Base-by-base conservation (phyloP, 2,329 filamentous ascomycete genomes). In the Aspergillus tanneri region DNA sequence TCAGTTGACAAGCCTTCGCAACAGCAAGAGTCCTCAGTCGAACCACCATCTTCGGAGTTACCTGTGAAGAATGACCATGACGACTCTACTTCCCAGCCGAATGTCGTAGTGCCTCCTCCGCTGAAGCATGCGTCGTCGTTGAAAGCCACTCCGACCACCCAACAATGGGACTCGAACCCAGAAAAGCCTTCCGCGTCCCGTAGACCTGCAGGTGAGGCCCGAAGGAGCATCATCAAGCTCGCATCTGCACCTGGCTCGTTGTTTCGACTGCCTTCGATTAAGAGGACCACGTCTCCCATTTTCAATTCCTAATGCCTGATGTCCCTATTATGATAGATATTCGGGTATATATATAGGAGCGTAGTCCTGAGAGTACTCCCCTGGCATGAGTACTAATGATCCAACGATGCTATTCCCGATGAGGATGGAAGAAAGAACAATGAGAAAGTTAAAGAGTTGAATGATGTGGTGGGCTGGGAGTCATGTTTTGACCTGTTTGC, bases 81-180 rank as follows among this genome's bases (percentile, higher is more conserved):
- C 27, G 49, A 50, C 12, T 51, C 49, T 10, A 46, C 54, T 11
- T 41, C 56, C 4, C 49, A 47, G 25, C 47, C 45, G 10, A 42
- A 51, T 27, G 54, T 59, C 9, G 38, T 57, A 16, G 47, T 57
- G 8, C 41, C 54, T 10, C 38, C 53, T 19, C 52, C 54, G 2
- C 18, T 52, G 11, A 45, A 40, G 18, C 35, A 45, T 11, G 45
- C 43, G 12, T 30, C 43, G 6, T 56, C 56, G 9, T 40, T 45
- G 23, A 43, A 47, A 18, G 53, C 50, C 19, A 41, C 36, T 3
- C 44, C 49, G 16, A 34, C 32, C 30, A 30, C 37, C 11, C 43
- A 43, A 24, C 21, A 25, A 19, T 21, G 38, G 18, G 35, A 43
- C 7, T 12, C 48, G 8, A 14, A 28, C 14, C 21, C 46, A 24